Evolutionary conservation across 768 basidiomycete species (phyloP).

Genomic region (Lactarius evosmus): DNA sequence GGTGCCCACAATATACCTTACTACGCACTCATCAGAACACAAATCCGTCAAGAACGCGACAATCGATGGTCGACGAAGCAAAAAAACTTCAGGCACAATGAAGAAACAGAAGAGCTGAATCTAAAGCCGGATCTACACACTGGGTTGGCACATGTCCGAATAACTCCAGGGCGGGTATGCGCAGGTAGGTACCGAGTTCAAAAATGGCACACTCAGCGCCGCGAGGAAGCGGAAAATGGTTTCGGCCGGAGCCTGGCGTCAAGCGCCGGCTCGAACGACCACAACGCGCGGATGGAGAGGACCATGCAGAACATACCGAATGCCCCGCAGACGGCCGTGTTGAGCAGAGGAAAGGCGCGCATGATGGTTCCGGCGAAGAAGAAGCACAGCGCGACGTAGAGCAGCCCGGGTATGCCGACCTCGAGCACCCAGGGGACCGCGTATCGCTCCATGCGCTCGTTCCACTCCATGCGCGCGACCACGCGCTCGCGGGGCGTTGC

Average conservation of each 20-base stretch:
- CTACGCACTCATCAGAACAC: neutral
- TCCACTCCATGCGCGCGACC: constrained; percentile 23
- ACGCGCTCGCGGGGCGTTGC: constrained; percentile 14
- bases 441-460: constrained; percentile 14
- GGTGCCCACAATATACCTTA: neutral
- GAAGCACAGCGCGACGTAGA: constrained; percentile 7
- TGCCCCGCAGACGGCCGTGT: neutral
- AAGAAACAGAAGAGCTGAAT: neutral
- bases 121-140: neutral
- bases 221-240: constrained; percentile 5
- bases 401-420: constrained; percentile 13
- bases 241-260: constrained; percentile 11
- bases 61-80: neutral
- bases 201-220: neutral
- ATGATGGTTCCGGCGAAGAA: constrained; percentile 11
- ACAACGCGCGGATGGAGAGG: neutral
- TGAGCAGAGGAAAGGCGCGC: constrained; percentile 5
- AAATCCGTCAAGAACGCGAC: neutral
- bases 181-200: neutral
- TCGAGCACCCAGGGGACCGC: constrained; percentile 17
- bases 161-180: neutral
- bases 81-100: neutral
- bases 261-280: constrained; percentile 17
- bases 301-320: neutral
- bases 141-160: neutral